Evolutionary conservation across 257 asterid genomes (phyloP), one percentile per base, ranked within the genome.

Genomic region (Rubia yunnanensis): DNA sequence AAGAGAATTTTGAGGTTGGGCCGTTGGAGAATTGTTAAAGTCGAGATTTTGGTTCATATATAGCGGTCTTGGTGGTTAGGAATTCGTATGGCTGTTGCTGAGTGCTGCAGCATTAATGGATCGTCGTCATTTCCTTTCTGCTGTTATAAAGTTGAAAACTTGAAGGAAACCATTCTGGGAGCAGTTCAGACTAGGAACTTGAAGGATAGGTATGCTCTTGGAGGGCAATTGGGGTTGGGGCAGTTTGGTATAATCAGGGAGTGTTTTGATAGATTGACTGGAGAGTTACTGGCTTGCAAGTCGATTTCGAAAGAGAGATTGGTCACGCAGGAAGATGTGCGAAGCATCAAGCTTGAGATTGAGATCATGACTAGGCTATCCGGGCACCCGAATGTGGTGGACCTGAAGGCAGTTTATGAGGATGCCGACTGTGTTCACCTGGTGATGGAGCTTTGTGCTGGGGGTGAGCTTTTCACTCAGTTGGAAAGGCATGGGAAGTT

Each of bases 371-470:
- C 81, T 58, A 79, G 82, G 81, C 74, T 89, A n/a, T 85, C 95
- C 9, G 91, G 92, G 65, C 96, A 89, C 74, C 91, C 94, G 22
- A 82, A 84, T 44, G 94, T 88, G 31, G 96, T 85, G 10, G 86
- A 84, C 65, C 86, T 89, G 32, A 81, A 83, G 79, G 88, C 92
- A 3, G 96, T 86, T 71, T 88, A 80, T 24, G 96, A 89, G 81
- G 96, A 89, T 70, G 92, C 85, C 56, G 74, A 82, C 74, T 83
- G 73, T 61, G 96, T 88, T 64, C 96, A 88, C 77, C 76, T 89
- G 53, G 83, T 89, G 39, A 87, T 89, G 97, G 97, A 89, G 85
- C 95, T 87, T 73, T 87, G 94, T 78, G 91, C 91, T 3, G 95
- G 95, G 32, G 96, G 96, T 3, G 96, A 88, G 85, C 90, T 88